Percentiles rank a stretch among this genome's conserved stretches.
These are phyloP conservation scores for Fusarium goolgardi DNA, from an alignment of 2,329 filamentous ascomycete species.

Conservation along the genomic window DNA sequence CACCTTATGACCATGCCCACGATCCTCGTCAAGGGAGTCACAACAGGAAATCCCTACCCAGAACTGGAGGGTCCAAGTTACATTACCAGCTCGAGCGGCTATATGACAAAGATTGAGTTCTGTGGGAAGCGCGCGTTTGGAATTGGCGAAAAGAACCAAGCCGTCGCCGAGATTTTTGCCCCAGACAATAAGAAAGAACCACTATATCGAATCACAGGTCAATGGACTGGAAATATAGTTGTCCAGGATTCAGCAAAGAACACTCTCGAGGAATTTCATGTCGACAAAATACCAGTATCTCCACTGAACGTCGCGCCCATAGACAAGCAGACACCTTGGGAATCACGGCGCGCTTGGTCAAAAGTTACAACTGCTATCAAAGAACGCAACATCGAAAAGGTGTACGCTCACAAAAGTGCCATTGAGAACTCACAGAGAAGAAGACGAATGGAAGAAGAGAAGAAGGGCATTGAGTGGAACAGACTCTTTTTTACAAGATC, in stretches of 20 bases:
- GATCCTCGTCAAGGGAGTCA: conserved; percentile 18
- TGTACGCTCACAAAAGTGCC: conserved; percentile 77
- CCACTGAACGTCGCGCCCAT: conserved; percentile 48
- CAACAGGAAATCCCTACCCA: conserved; percentile 18
- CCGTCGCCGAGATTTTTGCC: conserved; percentile 12
- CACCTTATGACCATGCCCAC: conserved; percentile 27
- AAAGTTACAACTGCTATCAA: conserved; percentile 78
- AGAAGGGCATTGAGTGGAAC: conserved; percentile 47
- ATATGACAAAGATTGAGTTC: conserved; percentile 18
- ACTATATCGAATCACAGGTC: conserved; percentile 3
- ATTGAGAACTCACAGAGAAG: conserved; percentile 86
- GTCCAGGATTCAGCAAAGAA: conserved; percentile 10
- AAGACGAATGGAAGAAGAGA: conserved; percentile 75
- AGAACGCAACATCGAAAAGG: conserved; percentile 78
- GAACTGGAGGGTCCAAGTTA: conserved; percentile 19
- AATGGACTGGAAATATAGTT: conserved; percentile 8
- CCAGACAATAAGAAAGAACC: conserved; percentile 5
- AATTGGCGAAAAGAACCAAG: conserved; percentile 20
- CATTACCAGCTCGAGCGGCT: conserved; percentile 22
- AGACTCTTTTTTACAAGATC: conserved; percentile 29
- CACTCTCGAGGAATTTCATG: conserved; percentile 7
- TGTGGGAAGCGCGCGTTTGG: conserved; percentile 16
- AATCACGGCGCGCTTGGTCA: conserved; percentile 83
- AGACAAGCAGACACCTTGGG: conserved; percentile 80
- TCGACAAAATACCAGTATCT: conserved; percentile 14